These are phyloP conservation scores for Pestalotiopsis sp. DNA, from an alignment of 2,329 filamentous ascomycete genomes.

Conservation along the genomic window DNA sequence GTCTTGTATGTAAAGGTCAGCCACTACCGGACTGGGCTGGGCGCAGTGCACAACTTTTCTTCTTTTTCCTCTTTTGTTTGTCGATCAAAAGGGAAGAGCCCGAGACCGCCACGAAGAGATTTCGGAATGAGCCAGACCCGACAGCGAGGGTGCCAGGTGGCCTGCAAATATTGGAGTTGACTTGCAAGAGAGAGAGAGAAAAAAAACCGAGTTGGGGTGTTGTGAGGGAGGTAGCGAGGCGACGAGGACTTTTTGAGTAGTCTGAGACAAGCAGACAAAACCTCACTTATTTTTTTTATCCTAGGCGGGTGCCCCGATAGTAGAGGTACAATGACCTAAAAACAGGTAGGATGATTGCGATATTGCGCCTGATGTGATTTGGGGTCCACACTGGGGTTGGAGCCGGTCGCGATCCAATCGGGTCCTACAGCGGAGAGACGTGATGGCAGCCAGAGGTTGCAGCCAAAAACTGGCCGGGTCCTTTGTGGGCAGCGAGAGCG, in stretches of 20 bases:
- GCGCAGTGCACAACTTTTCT: neutral
- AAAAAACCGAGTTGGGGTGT: neutral
- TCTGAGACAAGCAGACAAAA: neutral
- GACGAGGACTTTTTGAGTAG: neutral
- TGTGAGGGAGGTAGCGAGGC: neutral
- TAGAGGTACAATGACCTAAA: neutral
- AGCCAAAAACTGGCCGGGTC: neutral
- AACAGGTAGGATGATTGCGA: constrained; percentile 4
- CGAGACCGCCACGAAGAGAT: neutral
- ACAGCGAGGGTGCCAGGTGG: neutral
- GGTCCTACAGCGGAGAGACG: constrained; percentile 12
- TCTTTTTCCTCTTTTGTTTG: neutral
- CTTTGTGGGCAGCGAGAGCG: neutral
- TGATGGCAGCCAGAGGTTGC: constrained; percentile 3
- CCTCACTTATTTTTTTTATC: neutral
- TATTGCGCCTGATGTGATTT: constrained; percentile 12
- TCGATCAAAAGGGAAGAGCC: neutral
- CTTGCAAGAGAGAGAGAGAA: neutral
- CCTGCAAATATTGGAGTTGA: neutral
- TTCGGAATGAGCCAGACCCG: neutral
- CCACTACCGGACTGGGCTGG: neutral
- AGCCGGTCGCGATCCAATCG: constrained; percentile 11
- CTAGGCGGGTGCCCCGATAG: neutral
- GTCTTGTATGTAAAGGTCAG: neutral
- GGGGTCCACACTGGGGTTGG: constrained; percentile 14